Percentiles rank a stretch among this genome's conserved stretches.
phyloP scores from a whole-genome alignment of 495 filamentous ascomycete genomes.

The Poronia punctata region DNA sequence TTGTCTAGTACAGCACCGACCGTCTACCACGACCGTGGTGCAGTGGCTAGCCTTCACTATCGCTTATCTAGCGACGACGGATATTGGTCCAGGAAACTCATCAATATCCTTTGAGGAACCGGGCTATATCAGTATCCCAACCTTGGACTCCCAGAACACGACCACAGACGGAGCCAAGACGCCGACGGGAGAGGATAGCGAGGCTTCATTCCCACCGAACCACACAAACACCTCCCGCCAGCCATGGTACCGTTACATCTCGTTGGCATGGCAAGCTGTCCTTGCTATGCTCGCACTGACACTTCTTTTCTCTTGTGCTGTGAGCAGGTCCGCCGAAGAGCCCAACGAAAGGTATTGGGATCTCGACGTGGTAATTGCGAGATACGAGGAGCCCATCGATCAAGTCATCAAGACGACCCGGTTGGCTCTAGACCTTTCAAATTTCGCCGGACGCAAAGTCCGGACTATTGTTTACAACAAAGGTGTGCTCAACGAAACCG shows the following conservation, averaged over 20 bases:
- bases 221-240: not conserved
- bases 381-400: constrained; percentile 11
- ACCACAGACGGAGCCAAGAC: not conserved
- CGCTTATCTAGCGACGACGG: constrained; percentile 3
- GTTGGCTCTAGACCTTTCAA: constrained; percentile 4
- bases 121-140: not conserved
- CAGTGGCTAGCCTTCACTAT: constrained; percentile 9
- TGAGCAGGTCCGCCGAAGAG: not conserved
- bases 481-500: constrained; percentile 6
- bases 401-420: constrained; percentile 6
- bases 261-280: constrained; percentile 5
- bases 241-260: not conserved
- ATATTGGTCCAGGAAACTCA: not conserved
- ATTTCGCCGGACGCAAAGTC: constrained; percentile 6
- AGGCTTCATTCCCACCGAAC: constrained; percentile 3
- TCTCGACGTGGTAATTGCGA: constrained; percentile 8
- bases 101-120: not conserved
- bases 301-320: constrained; percentile 4
- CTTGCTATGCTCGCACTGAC: constrained; percentile 1
- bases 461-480: constrained; percentile 13
- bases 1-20: constrained; percentile 3
- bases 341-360: constrained; percentile 6
- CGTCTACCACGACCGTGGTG: constrained; percentile 3
- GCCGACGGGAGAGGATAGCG: constrained; percentile 2
- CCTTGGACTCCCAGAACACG: constrained; percentile 1